These are phyloP conservation scores for Tetracentron sinense DNA, from an alignment of 164 flowering plant genomes.

Conservation along the genomic window DNA sequence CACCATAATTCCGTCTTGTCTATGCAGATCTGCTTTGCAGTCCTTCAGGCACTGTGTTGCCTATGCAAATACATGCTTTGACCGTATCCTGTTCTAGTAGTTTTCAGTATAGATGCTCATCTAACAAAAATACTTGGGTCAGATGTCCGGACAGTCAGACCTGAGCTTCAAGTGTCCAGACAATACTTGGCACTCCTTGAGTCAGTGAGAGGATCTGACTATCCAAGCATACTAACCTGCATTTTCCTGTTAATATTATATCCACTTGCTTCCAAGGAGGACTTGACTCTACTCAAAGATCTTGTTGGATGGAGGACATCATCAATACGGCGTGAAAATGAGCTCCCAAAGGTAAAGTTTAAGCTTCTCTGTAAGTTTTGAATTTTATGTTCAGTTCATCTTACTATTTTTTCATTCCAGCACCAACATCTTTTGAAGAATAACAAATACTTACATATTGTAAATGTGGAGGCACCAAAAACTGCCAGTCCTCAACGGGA, in stretches of 20 bases:
- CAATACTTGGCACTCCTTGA: background rate
- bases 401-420: conserved; percentile 37
- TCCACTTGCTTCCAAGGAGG: background rate
- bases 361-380: background rate
- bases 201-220: background rate
- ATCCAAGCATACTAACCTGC: too few species aligned
- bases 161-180: background rate
- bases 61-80: conserved; percentile 72
- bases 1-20: conserved; percentile 7
- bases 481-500: conserved; percentile 22
- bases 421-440: conserved; percentile 27
- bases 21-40: conserved; percentile 77
- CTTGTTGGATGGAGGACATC: conserved; percentile 94
- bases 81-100: conserved; percentile 64
- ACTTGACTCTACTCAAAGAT: conserved; percentile 51
- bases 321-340: conserved; percentile 59
- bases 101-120: background rate
- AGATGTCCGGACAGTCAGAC: background rate
- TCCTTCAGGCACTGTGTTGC: conserved; percentile 73
- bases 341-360: conserved; percentile 74
- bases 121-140: background rate
- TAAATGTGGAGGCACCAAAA: conserved; percentile 47
- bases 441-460: conserved; percentile 64
- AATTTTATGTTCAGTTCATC: conserved; percentile 10
- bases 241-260: conserved; percentile 1